Evolutionary conservation across 1,139 yeast species (phyloP).

Genomic region (Diutina sp.): DNA sequence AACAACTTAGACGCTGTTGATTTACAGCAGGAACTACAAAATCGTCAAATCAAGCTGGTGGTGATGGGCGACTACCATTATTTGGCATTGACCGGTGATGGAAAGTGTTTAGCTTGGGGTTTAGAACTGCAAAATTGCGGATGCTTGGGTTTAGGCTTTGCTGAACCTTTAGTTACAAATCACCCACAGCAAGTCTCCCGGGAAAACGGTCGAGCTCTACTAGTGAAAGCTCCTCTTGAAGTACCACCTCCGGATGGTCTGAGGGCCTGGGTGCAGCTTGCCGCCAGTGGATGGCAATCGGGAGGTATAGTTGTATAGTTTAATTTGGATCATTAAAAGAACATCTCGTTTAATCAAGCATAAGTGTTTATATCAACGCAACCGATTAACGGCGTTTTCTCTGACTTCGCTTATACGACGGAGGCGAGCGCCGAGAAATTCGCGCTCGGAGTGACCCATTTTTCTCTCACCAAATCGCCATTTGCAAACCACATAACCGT

Average conservation of each 20-base stretch:
- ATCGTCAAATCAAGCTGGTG: slow-evolving; percentile 38
- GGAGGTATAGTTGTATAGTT: neutral
- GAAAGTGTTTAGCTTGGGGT: slow-evolving; percentile 63
- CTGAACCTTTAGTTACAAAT: slow-evolving; percentile 12
- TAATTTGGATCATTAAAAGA: too few species aligned
- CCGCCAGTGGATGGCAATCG: slow-evolving; percentile 2
- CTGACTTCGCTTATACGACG: neutral
- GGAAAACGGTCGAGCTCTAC: neutral
- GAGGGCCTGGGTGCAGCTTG: neutral
- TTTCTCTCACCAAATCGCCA: neutral
- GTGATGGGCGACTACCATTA: slow-evolving; percentile 68
- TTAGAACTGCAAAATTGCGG: slow-evolving; percentile 52
- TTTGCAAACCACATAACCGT: neutral
- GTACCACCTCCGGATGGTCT: neutral
- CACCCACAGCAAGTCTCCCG: neutral
- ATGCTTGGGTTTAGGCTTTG: slow-evolving; percentile 52
- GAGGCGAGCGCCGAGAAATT: neutral
- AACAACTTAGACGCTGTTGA: slow-evolving; percentile 6
- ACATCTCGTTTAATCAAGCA: neutral
- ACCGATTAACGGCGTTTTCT: neutral
- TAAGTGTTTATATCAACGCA: neutral
- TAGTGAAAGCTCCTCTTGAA: neutral
- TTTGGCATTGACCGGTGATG: slow-evolving; percentile 47
- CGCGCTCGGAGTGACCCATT: neutral
- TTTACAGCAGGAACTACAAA: slow-evolving; percentile 33